Evolutionary conservation across 176 grass and related monocot genomes (phyloP).

Genomic region (Musa acuminata): DNA sequence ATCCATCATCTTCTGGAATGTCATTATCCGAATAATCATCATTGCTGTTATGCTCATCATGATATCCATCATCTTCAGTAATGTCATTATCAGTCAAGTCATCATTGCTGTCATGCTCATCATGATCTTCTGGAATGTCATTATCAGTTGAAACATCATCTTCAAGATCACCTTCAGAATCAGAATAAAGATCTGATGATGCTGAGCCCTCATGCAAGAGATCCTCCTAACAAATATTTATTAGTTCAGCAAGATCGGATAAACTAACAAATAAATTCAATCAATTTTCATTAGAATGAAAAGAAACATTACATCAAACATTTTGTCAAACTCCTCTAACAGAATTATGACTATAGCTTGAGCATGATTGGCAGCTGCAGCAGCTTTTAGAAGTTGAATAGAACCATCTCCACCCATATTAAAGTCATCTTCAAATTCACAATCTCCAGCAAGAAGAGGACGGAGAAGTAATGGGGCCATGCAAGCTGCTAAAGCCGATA

Average conservation of each 20-base stretch:
- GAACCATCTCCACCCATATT: constrained; percentile 81
- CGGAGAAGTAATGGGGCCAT: constrained; percentile 98
- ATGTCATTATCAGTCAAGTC: constrained; percentile 23
- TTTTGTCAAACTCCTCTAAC: constrained; percentile 84
- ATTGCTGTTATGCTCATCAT: constrained; percentile 3
- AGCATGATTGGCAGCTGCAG: constrained; percentile 94
- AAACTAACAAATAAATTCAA: not conserved
- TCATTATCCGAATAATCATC: constrained; percentile 24
- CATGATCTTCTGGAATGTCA: constrained; percentile 27
- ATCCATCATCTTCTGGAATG: constrained; percentile 36
- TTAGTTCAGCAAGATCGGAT: constrained; percentile 7
- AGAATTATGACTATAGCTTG: constrained; percentile 93
- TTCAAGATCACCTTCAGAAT: constrained; percentile 67
- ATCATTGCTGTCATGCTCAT: constrained; percentile 18
- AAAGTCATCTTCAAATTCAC: constrained; percentile 80
- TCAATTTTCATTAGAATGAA: not conserved
- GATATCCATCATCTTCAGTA: constrained; percentile 43
- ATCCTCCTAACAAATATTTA: constrained; percentile 36
- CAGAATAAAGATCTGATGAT: constrained; percentile 78
- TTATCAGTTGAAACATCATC: constrained; percentile 23
- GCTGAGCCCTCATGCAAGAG: constrained; percentile 50
- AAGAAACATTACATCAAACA: constrained; percentile 78
- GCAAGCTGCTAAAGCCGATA: constrained; percentile 90
- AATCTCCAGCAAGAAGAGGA: constrained; percentile 83
- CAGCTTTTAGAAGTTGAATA: constrained; percentile 88